Evolutionary conservation across 2,329 filamentous ascomycete species (phyloP).

Genomic region (Fusarium begoniae): DNA sequence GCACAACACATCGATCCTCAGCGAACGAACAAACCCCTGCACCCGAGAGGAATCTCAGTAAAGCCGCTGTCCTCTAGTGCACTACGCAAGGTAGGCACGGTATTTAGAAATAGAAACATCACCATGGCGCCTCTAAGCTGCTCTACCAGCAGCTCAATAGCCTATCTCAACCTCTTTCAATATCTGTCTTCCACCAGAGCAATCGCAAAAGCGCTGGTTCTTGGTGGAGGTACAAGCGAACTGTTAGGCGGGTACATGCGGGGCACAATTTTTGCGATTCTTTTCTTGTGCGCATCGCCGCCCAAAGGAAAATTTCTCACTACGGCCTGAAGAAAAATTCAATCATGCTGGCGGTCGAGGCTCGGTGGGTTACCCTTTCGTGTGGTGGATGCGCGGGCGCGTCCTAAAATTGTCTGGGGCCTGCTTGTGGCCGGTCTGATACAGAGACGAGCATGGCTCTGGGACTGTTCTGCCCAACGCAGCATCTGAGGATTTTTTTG

Average conservation of each 20-base stretch:
- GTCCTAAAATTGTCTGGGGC: conserved; percentile 27
- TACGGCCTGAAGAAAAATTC: conserved; percentile 39
- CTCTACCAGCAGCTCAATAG: not conserved
- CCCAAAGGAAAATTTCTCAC: conserved; percentile 41
- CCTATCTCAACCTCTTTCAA: conserved; percentile 5
- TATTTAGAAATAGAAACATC: not conserved
- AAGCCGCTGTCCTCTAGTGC: not conserved
- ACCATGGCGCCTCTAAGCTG: not conserved
- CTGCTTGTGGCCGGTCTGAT: conserved; percentile 24
- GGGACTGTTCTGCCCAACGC: conserved; percentile 42
- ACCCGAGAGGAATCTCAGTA: not conserved
- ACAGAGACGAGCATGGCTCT: conserved; percentile 2
- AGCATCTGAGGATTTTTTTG: conserved; percentile 21
- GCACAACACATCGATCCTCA: not conserved
- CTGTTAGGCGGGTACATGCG: conserved; percentile 45
- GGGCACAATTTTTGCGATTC: conserved; percentile 27
- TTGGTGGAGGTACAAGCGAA: conserved; percentile 39
- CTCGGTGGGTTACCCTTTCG: conserved; percentile 28
- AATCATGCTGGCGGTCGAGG: conserved; percentile 35
- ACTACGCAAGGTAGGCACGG: not conserved
- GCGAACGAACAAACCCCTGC: not conserved
- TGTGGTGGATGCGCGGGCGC: conserved; percentile 31
- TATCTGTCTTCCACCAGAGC: not conserved
- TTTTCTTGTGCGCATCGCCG: conserved; percentile 25
- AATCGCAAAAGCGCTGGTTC: not conserved